Evolutionary conservation across 768 basidiomycete species (phyloP).

Genomic region (Galerina marginata): DNA sequence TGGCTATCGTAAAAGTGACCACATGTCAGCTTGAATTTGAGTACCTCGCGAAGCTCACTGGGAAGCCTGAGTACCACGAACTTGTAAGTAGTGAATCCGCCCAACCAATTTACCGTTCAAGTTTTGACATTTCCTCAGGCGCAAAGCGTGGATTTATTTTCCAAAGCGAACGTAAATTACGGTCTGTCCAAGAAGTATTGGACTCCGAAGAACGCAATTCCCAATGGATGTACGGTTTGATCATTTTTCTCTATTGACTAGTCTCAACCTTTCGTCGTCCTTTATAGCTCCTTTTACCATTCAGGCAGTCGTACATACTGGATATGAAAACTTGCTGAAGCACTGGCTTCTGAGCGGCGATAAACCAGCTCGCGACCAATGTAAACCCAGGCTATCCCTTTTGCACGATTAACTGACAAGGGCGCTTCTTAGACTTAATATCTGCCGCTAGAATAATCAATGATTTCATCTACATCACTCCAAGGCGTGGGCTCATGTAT

Average conservation of each 20-base stretch:
- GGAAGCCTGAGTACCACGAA: slow-evolving; percentile 56
- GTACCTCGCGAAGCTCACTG: slow-evolving; percentile 72
- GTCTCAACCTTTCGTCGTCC: not conserved
- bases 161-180: slow-evolving; percentile 31
- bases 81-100: slow-evolving; percentile 24
- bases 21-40: slow-evolving; percentile 80
- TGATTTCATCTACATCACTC: slow-evolving; percentile 61
- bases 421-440: slow-evolving; percentile 46
- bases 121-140: slow-evolving; percentile 26
- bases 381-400: slow-evolving; percentile 32
- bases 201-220: slow-evolving; percentile 28
- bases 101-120: not conserved
- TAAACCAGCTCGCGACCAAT: slow-evolving; percentile 51
- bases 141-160: slow-evolving; percentile 40
- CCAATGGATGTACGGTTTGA: slow-evolving; percentile 29
- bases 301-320: slow-evolving; percentile 65
- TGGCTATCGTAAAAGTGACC: slow-evolving; percentile 43
- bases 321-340: slow-evolving; percentile 72
- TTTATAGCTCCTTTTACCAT: slow-evolving; percentile 49
- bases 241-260: not conserved
- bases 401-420: not conserved
- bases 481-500: slow-evolving; percentile 64
- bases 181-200: slow-evolving; percentile 42
- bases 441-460: slow-evolving; percentile 59
- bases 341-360: slow-evolving; percentile 64